Base-by-base conservation (phyloP, 805 yeast species). In the Myxozyma sirexii region DNA sequence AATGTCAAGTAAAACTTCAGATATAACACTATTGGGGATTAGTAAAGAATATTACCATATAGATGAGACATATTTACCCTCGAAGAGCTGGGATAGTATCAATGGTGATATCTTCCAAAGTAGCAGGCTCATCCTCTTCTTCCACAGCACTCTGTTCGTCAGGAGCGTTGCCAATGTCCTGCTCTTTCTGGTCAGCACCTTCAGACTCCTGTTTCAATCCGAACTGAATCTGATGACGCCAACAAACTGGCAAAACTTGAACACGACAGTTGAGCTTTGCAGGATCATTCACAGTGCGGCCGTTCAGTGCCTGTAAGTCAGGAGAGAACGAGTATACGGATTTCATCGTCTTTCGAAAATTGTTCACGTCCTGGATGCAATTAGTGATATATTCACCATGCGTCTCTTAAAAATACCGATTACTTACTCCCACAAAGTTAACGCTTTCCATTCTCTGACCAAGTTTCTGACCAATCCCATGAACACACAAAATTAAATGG, bases 401-500 rank as follows among this genome's bases (percentile, higher is more conserved):
- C 33, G 10, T 29, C n/a, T n/a, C 17, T 17, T 26, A n/a, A 26
- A 27, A 24, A 43, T 10, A 21, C 17, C 26, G 8, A 8, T n/a
- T 27, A 31, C 60, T 4, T 48, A 57, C 91, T 70, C 91, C 96
- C 7, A 90, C 85, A 75, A 93, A 94, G 72, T 90, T 90, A 26
- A 93, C 86, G 53, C 87, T 84, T 67, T 91, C 92, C 69, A 87
- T 84, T 68, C 83, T 83, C 47, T 84, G 78, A 1, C 97, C 96
- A 53, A 94, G 76, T 17, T 85, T 82, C 73, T 93, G 99, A 1
- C 98, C 99, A 61, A 93, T 89, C 0, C 99, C 99, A 75, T 93
- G 99, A 29, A 93, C 82, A 70, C 97, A 90, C n/a, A 93, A 76
- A 1, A 92, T 83, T 63, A 93, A 75, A 69, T 85, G 90, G 37